Conservation (phyloP, 805 yeast genomes). For the Ogataea neopini region DNA sequence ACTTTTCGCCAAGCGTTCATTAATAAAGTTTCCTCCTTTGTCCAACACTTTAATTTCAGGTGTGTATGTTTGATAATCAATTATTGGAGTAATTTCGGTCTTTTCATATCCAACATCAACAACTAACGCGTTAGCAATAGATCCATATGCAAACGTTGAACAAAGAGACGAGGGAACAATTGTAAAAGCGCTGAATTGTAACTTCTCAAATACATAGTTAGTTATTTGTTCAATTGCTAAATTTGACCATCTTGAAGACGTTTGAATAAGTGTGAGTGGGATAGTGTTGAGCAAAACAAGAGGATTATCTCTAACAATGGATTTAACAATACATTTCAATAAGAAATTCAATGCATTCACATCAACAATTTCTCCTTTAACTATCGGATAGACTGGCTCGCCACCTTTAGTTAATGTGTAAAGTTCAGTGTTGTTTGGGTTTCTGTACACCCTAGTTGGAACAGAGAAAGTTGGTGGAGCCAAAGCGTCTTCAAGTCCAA, state of each 20-base stretch:
- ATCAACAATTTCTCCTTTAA: constrained; percentile 62
- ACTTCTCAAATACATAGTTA: constrained; percentile 69
- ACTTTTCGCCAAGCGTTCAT: constrained; percentile 47
- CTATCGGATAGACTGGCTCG: constrained; percentile 60
- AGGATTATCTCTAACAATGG: constrained; percentile 41
- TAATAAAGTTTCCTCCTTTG: constrained; percentile 70
- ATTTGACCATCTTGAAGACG: constrained; percentile 71
- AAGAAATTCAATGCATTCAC: constrained; percentile 69
- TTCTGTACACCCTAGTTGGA: constrained; percentile 66
- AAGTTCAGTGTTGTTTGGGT: constrained; percentile 24
- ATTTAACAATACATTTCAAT: constrained; percentile 51
- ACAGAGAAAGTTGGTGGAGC: constrained; percentile 73
- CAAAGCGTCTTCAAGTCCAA: constrained; percentile 75
- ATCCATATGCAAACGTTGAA: constrained; percentile 71
- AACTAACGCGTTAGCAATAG: constrained; percentile 63
- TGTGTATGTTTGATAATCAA: constrained; percentile 64
- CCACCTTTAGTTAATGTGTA: constrained; percentile 43
- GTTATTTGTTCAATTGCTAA: constrained; percentile 67
- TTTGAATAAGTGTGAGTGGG: constrained; percentile 64
- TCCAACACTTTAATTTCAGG: constrained; percentile 42
- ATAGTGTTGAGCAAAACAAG: constrained; percentile 40
- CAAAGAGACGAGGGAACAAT: constrained; percentile 69
- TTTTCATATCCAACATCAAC: constrained; percentile 78
- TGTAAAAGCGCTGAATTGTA: constrained; percentile 72
- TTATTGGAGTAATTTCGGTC: constrained; percentile 77